Evolutionary conservation across 2,329 filamentous ascomycete species (phyloP), one percentile per base, ranked within the genome.

Genomic region (Sarocladiaceae sp.): DNA sequence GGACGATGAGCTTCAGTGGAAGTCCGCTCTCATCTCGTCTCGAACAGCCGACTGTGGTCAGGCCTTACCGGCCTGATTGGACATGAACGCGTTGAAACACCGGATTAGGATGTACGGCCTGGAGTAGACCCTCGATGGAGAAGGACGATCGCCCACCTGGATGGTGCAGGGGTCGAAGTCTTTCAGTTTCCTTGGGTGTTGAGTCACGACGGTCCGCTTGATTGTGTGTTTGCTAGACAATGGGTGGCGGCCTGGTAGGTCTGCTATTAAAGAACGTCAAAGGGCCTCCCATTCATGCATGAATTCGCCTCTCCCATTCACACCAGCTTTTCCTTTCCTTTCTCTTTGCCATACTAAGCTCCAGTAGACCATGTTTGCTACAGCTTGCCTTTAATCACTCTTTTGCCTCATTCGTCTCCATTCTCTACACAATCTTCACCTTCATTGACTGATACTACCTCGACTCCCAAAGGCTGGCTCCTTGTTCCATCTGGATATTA

Each of bases 261-360:
- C 26, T 18, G 18, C 13, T 55, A 55, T 55, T 53, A 51, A 53
- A 55, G 53, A 55, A 52, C 53, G 44, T 47, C 36, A 39, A 29
- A 44, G 28, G 33, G 36, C 48, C 48, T 37, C 18, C 29, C 31
- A 13, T 8, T 33, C 47, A 25, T 29, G 44, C 49, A 51, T 40
- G 49, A 33, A 40, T 22, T 18, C 33, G 3, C 20, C 22, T 35
- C 17, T 29, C 29, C 11, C 29, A 51, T 54, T 53, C 35, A 36
- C 11, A 7, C 13, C 17, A 17, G n/a, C 23, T 48, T 42, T 42
- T 54, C 44, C 51, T 50, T 46, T 52, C 51, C 39, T 56, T 59
- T 53, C 54, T 48, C 54, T 50, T 51, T 57, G 49, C 35, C 56
- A 6, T 8, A 33, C 44, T 48, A 12, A 31, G 10, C 20, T 31